Percentiles rank a stretch among this genome's conserved stretches.
phyloP scores from a whole-genome alignment of 257 asterid species.

The Solanum infundibuliforme region DNA sequence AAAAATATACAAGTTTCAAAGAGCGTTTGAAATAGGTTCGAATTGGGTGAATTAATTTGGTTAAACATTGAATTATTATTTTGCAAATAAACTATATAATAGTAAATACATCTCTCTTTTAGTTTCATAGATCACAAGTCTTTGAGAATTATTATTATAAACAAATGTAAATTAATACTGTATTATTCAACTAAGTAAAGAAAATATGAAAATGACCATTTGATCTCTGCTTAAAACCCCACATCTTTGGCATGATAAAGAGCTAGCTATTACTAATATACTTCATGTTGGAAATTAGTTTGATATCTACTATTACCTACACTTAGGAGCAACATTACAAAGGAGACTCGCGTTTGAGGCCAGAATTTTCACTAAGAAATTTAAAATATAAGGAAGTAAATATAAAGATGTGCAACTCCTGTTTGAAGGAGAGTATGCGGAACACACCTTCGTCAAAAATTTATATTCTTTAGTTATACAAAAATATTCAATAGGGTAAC shows the following conservation, averaged over 20 bases:
- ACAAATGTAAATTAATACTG: not conserved
- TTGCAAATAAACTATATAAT: slow-evolving; percentile 16
- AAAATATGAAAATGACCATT: not conserved
- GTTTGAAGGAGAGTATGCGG: not conserved
- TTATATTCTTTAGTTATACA: too few species aligned
- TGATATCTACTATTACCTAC: not conserved
- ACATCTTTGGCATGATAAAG: not conserved
- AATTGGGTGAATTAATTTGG: slow-evolving; percentile 68
- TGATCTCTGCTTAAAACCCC: not conserved
- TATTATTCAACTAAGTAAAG: not conserved
- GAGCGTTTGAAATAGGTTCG: slow-evolving; percentile 44
- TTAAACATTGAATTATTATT: slow-evolving; percentile 39
- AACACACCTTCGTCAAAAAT: not conserved
- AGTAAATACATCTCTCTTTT: not conserved
- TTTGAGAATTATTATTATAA: not conserved
- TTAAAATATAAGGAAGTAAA: too few species aligned
- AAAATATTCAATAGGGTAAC: too few species aligned
- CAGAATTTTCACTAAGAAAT: not conserved
- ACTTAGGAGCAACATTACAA: not conserved
- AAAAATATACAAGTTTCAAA: slow-evolving; percentile 16
- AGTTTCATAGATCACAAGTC: not conserved
- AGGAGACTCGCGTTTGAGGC: not conserved
- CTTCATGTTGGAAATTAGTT: not conserved
- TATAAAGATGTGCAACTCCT: not conserved
- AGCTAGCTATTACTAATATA: not conserved